Conservation (phyloP, 129 eudicot genomes). For the Chrysanthemum seticuspe region DNA sequence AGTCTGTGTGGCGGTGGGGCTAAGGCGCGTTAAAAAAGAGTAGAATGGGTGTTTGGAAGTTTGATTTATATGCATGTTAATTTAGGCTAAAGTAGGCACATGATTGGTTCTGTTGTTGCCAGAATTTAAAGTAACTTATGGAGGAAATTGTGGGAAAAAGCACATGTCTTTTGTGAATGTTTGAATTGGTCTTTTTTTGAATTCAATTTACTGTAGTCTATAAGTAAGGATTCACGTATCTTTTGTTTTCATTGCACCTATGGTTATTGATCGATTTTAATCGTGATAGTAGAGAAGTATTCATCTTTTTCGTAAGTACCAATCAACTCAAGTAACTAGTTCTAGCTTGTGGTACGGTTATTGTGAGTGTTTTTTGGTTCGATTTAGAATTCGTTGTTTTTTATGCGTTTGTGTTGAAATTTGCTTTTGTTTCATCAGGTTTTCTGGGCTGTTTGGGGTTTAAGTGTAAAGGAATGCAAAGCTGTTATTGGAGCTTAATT, state of each 20-base stretch:
- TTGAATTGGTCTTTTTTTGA: constrained; percentile 28
- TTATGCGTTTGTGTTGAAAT: constrained; percentile 9
- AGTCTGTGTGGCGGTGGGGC: no score
- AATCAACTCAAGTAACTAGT: no score
- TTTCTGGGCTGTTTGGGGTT: not conserved
- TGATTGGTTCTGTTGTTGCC: constrained; percentile 34
- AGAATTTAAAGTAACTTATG: constrained; percentile 19
- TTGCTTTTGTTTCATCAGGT: constrained; percentile 24
- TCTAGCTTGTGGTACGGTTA: not conserved
- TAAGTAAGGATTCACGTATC: constrained; percentile 12
- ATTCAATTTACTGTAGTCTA: constrained; percentile 11
- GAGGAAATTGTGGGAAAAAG: constrained; percentile 26
- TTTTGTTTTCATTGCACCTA: constrained; percentile 20
- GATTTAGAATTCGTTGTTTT: not conserved
- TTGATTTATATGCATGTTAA: constrained; percentile 23
- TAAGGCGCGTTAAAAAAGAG: no score
- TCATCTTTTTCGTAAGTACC: no score
- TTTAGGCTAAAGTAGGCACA: constrained; percentile 32
- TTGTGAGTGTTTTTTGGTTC: not conserved
- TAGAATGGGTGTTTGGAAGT: constrained; percentile 22
- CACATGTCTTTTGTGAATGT: constrained; percentile 31
- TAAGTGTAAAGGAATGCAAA: constrained; percentile 4
- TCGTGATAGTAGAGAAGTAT: not conserved
- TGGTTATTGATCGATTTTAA: constrained; percentile 2
- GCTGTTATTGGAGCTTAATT: constrained; percentile 23